Percentiles rank a stretch among this genome's conserved stretches.
phyloP scores from a whole-genome alignment of 1,284 basidiomycete genomes.

The Irpex sp. region DNA sequence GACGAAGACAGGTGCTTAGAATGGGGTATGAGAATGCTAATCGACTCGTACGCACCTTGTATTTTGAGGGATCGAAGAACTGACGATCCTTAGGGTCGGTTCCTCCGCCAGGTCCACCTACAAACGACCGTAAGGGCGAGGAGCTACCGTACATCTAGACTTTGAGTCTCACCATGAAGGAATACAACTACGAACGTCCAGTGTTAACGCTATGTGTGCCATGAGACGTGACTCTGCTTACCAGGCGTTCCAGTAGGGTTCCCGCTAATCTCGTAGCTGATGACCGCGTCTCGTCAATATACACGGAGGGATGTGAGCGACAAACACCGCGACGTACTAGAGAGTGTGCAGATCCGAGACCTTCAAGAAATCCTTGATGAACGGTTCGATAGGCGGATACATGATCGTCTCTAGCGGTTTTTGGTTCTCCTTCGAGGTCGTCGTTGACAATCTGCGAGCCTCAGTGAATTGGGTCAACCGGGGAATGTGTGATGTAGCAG shows the following conservation, averaged over 20 bases:
- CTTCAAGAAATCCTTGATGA: slow-evolving; percentile 59
- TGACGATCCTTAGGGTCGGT: slow-evolving; percentile 58
- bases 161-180: slow-evolving; percentile 55
- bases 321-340: slow-evolving; percentile 50
- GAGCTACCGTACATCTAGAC: neutral
- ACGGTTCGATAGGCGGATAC: slow-evolving; percentile 44
- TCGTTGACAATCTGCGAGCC: neutral
- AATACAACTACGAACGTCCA: slow-evolving; percentile 58
- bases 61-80: slow-evolving; percentile 81
- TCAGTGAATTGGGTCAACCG: neutral
- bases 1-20: neutral
- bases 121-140: neutral
- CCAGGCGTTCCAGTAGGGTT: slow-evolving; percentile 74
- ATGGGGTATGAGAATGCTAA: no score
- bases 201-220: no score
- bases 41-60: slow-evolving; percentile 49
- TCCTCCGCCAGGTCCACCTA: slow-evolving; percentile 76
- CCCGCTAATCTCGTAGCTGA: slow-evolving; percentile 76
- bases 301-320: neutral
- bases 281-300: neutral
- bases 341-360: slow-evolving; percentile 74
- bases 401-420: slow-evolving; percentile 9
- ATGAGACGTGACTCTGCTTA: slow-evolving; percentile 22
- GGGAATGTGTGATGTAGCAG: no score
- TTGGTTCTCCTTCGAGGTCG: neutral